Conservation (phyloP, 2,329 filamentous ascomycete genomes). For the Beauveria sp. region DNA sequence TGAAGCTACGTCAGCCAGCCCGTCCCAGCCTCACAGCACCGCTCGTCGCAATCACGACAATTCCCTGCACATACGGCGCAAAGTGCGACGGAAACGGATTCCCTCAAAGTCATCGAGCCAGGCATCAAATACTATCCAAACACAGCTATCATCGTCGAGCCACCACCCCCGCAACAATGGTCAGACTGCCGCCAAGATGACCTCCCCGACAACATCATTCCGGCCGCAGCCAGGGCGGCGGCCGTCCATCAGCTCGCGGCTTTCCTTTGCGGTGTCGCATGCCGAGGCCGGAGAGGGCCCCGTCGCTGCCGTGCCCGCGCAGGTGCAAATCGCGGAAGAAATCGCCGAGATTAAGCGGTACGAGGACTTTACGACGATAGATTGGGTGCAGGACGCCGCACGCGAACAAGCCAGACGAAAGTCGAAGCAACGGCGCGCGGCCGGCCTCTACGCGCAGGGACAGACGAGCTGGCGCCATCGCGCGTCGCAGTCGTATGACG, state of each 20-base stretch:
- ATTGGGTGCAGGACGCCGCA: conserved; percentile 97
- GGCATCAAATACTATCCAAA: too few relatives aligned
- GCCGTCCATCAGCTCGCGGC: conserved; percentile 54
- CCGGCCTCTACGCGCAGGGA: conserved; percentile 63
- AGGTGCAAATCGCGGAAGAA: conserved; percentile 79
- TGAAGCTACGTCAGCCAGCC: neutral
- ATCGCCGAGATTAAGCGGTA: conserved; percentile 98
- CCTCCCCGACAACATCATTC: conserved; percentile 29
- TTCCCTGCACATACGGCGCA: neutral
- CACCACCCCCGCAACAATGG: conserved; percentile 22
- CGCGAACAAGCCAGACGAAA: conserved; percentile 80
- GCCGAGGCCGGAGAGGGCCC: conserved; percentile 54
- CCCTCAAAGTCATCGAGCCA: neutral
- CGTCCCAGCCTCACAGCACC: neutral
- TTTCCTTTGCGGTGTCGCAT: conserved; percentile 60
- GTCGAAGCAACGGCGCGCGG: conserved; percentile 62
- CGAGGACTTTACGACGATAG: conserved; percentile 97
- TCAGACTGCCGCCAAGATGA: conserved; percentile 29
- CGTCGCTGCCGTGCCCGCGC: conserved; percentile 42
- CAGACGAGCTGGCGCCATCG: conserved; percentile 71
- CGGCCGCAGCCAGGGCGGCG: conserved; percentile 28
- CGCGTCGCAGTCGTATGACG: conserved; percentile 82
- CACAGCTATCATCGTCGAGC: neutral
- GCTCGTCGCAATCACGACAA: neutral
- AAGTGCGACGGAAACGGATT: neutral